A percentile compares a stretch with the other conserved stretches of the same genome.
Evolutionary conservation across 768 basidiomycete species (phyloP).

Genomic region (Neoboletus brunneissimus): DNA sequence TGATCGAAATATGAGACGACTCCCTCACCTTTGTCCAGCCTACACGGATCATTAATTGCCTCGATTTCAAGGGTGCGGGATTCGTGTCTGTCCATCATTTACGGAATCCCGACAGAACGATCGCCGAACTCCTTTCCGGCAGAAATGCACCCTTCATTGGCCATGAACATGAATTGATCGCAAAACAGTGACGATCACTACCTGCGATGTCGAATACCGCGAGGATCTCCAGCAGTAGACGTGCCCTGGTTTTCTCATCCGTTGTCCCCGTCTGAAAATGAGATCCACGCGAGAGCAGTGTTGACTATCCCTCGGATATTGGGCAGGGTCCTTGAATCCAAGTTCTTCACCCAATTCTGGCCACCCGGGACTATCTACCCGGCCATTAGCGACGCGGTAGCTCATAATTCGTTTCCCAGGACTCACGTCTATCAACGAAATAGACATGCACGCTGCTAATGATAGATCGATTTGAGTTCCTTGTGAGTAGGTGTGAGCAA

Average conservation of each 20-base stretch:
- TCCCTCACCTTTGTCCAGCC: conserved; percentile 34
- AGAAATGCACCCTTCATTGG: conserved; percentile 35
- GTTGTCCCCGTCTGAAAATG: conserved; percentile 22
- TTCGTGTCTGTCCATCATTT: conserved; percentile 39
- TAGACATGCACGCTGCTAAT: conserved; percentile 28
- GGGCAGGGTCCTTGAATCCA: conserved; percentile 37
- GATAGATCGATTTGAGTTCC: conserved; percentile 31
- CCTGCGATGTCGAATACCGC: conserved; percentile 43
- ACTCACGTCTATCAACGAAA: conserved; percentile 39
- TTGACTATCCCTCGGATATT: conserved; percentile 43
- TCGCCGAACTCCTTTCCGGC: conserved; percentile 32
- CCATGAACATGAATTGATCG: conserved; percentile 9
- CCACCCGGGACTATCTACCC: conserved; percentile 43
- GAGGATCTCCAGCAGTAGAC: conserved; percentile 42
- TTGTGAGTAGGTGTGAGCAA: conserved; percentile 32
- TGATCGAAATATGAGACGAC: conserved; percentile 41
- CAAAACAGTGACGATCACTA: conserved; percentile 14
- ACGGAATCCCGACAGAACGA: conserved; percentile 33
- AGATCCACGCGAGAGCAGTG: conserved; percentile 33
- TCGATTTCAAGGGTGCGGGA: conserved; percentile 14
- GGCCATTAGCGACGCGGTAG: conserved; percentile 12
- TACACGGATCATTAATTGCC: conserved; percentile 17
- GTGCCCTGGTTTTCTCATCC: conserved; percentile 32
- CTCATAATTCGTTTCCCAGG: conserved; percentile 4
- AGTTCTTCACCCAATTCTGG: conserved; percentile 37